Conservation (phyloP, 768 basidiomycete species). For the Russula olivacea region DNA sequence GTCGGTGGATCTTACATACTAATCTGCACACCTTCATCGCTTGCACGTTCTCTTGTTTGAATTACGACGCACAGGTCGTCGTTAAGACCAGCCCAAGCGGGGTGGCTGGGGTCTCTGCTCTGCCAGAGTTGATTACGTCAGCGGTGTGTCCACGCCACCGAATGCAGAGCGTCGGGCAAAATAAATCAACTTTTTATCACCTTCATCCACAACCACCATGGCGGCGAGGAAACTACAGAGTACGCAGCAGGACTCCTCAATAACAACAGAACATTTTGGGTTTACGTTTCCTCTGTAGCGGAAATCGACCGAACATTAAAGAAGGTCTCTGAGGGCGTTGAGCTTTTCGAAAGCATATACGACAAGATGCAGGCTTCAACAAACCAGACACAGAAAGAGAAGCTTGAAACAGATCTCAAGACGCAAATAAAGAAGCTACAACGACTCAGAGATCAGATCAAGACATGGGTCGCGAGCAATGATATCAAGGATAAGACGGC, state of each 20-base stretch:
- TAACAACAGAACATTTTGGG: background rate
- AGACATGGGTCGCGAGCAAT: constrained; percentile 94
- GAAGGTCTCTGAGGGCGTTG: constrained; percentile 93
- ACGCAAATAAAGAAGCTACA: constrained; percentile 98
- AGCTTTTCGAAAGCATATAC: constrained; percentile 91
- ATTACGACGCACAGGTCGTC: background rate
- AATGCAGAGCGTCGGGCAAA: background rate
- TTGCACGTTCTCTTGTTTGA: background rate
- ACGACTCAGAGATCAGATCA: constrained; percentile 79
- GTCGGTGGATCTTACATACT: background rate
- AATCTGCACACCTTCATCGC: background rate
- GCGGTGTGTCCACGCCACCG: constrained; percentile 1
- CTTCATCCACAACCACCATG: constrained; percentile 44
- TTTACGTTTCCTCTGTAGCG: constrained; percentile 44
- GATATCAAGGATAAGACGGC: constrained; percentile 98
- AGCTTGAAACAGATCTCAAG: constrained; percentile 91
- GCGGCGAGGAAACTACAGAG: constrained; percentile 89
- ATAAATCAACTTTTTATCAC: constrained; percentile 11
- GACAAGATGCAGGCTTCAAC: constrained; percentile 97
- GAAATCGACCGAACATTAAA: constrained; percentile 99
- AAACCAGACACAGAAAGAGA: constrained; percentile 98
- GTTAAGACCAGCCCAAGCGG: background rate
- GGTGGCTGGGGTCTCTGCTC: constrained; percentile 4
- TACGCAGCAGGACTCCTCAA: constrained; percentile 30
- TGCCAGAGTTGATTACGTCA: constrained; percentile 1